phyloP scores from a whole-genome alignment of 2,329 filamentous ascomycete species.

The Colletotrichum sp. region DNA sequence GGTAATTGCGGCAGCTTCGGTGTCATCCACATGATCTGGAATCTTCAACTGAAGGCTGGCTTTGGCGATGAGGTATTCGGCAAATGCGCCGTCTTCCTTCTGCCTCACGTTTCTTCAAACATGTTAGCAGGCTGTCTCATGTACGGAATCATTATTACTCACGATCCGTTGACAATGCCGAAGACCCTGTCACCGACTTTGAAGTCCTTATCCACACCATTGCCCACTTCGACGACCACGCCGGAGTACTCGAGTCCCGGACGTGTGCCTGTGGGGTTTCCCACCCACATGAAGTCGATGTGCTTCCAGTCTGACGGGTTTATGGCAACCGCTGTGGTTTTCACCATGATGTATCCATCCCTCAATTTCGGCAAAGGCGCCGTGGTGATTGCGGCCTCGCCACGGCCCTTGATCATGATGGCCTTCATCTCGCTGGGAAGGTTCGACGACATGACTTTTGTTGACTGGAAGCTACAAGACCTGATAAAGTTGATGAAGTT shows the following conservation, averaged over 20 bases:
- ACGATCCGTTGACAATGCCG: conserved; percentile 43
- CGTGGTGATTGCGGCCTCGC: neutral
- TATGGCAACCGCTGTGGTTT: conserved; percentile 37
- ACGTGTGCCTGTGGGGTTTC: conserved; percentile 20
- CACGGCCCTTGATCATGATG: neutral
- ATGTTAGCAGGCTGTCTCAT: neutral
- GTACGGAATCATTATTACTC: neutral
- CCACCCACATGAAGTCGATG: conserved; percentile 25
- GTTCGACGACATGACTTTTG: neutral
- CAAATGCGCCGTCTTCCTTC: conserved; percentile 49
- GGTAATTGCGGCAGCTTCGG: conserved; percentile 49
- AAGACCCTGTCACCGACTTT: conserved; percentile 51
- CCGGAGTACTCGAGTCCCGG: conserved; percentile 53
- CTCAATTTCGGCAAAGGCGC: neutral
- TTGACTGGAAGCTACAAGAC: neutral
- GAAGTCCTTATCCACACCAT: conserved; percentile 45
- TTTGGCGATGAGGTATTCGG: conserved; percentile 41
- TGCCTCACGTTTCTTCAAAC: conserved; percentile 32
- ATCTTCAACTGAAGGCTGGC: conserved; percentile 46
- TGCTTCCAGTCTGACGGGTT: conserved; percentile 41
- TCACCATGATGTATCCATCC: conserved; percentile 36
- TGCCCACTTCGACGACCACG: conserved; percentile 49
- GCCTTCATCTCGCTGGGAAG: neutral
- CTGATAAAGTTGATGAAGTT: neutral
- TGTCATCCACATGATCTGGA: conserved; percentile 49